Conservation (phyloP, 2,329 filamentous ascomycete genomes). For the Pseudogymnoascus sp. region DNA sequence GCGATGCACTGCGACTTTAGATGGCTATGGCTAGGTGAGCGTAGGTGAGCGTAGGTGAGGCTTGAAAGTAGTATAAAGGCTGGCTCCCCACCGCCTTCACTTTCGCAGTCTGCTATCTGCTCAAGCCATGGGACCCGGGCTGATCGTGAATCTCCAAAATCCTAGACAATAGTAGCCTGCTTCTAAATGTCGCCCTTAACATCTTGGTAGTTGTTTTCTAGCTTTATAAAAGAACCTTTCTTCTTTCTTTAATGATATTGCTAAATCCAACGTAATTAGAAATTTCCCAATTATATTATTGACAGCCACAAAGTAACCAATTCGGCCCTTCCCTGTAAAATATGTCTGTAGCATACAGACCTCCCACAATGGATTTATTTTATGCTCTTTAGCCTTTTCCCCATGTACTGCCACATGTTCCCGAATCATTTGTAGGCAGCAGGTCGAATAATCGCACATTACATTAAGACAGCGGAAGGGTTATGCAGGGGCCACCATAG, state of each 20-base stretch:
- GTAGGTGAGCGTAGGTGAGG: background rate
- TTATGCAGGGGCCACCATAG: too few species aligned
- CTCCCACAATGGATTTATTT: background rate
- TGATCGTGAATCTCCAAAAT: slow-evolving; percentile 13
- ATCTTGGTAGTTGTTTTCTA: slow-evolving; percentile 11
- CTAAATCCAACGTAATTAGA: background rate
- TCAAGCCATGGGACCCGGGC: slow-evolving; percentile 14
- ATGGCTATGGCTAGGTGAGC: too few species aligned
- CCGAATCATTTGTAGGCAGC: too few species aligned
- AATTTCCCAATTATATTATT: too few species aligned
- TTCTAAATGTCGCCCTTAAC: slow-evolving; percentile 12
- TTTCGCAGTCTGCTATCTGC: too few species aligned
- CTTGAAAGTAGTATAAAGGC: background rate
- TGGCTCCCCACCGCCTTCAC: background rate
- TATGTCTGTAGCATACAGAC: too few species aligned
- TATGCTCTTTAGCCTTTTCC: background rate
- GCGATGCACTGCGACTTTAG: too few species aligned
- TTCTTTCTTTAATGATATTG: background rate
- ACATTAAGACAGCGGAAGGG: too few species aligned
- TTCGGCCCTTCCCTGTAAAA: too few species aligned
- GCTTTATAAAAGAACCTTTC: slow-evolving; percentile 13
- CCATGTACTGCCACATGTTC: too few species aligned
- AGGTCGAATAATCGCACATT: too few species aligned
- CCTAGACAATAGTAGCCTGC: slow-evolving; percentile 12
- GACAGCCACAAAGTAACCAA: too few species aligned